Base-by-base conservation (phyloP, 2,329 filamentous ascomycete genomes). In the Aspergillus quadrilineatus region DNA sequence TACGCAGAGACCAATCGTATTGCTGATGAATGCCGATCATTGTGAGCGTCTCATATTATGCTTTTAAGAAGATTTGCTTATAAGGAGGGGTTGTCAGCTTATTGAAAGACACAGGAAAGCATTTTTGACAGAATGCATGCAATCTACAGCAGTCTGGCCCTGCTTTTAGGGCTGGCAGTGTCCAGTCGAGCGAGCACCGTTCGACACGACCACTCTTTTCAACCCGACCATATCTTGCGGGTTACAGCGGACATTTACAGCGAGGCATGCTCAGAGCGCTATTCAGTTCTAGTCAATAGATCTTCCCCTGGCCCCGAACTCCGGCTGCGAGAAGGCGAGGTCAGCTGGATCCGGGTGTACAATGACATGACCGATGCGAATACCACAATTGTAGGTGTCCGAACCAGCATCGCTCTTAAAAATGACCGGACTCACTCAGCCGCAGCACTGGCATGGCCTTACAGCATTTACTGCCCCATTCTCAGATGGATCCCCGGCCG, bases 391-490 rank as follows among this genome's bases (percentile, higher is more conserved):
- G 81, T 82, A 70, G 60, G 69, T 57, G 22, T 4, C 22, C 8
- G 5, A 7, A 34, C 12, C 15, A 5, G 7, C 48, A 42, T 1
- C 17, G 8, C 0, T 12, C 1, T 7, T 14, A 5, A 44, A 2
- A 1, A 4, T 17, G 3, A 15, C 12, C 7, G 8, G 34, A 17
- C 6, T 37, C 30, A 10, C 7, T 32, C 2, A 26, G 17, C 29
- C 8, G 41, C 50, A 87, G 82, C 86, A 89, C 65, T 89, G 86
- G 86, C 86, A 89, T 70, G 86, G 86, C 10, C 75, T 89, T 7
- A 80, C 79, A 14, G 82, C 84, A 66, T 74, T 80, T 32, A 77
- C 80, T 32, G 82, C 84, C 1, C 84, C 84, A 0, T 89, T 87
- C 69, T 83, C 85, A 1, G 86, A 89, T 61, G 86, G 86, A 4